These are phyloP conservation scores for Aphanocladium album DNA, from an alignment of 2,329 filamentous ascomycete species.

Conservation along the genomic window DNA sequence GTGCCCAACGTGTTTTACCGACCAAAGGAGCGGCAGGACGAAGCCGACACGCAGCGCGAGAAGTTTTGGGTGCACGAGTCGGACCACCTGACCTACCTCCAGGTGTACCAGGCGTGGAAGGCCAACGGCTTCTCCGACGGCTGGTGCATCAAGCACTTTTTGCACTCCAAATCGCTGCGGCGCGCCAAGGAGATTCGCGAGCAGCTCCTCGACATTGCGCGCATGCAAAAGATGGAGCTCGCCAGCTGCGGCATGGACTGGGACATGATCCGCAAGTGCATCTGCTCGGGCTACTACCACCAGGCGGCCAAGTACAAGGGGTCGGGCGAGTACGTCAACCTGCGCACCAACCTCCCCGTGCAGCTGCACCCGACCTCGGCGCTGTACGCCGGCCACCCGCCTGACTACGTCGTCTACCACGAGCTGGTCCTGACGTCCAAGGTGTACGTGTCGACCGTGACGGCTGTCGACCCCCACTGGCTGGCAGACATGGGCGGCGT, in stretches of 20 bases:
- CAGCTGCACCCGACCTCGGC: conserved; percentile 92
- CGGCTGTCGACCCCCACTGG: conserved; percentile 94
- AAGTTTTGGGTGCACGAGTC: conserved; percentile 99
- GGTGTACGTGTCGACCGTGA: conserved; percentile 97
- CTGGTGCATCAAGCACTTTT: conserved; percentile 90
- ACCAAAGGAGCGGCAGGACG: conserved; percentile 92
- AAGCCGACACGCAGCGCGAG: conserved; percentile 89
- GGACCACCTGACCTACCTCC: conserved; percentile 90
- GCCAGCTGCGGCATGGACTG: conserved; percentile 91
- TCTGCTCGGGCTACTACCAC: conserved; percentile 97
- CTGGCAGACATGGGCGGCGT: conserved; percentile 93
- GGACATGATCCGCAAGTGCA: conserved; percentile 92
- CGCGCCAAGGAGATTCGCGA: conserved; percentile 91
- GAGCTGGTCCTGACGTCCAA: conserved; percentile 95
- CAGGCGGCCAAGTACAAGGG: conserved; percentile 95
- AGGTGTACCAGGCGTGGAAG: conserved; percentile 95
- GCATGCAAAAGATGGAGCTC: conserved; percentile 83
- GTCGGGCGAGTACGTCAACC: conserved; percentile 94
- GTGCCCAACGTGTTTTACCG: conserved; percentile 96
- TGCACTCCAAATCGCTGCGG: conserved; percentile 90
- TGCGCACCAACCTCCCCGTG: conserved; percentile 89
- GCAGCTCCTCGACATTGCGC: conserved; percentile 91
- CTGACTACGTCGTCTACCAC: conserved; percentile 97
- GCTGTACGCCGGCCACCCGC: conserved; percentile 89
- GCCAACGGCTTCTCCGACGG: conserved; percentile 82